Evolutionary conservation across 1,284 basidiomycete genomes (phyloP), one percentile per base, ranked within the genome.

Genomic region (Phellinidium pouzarii): DNA sequence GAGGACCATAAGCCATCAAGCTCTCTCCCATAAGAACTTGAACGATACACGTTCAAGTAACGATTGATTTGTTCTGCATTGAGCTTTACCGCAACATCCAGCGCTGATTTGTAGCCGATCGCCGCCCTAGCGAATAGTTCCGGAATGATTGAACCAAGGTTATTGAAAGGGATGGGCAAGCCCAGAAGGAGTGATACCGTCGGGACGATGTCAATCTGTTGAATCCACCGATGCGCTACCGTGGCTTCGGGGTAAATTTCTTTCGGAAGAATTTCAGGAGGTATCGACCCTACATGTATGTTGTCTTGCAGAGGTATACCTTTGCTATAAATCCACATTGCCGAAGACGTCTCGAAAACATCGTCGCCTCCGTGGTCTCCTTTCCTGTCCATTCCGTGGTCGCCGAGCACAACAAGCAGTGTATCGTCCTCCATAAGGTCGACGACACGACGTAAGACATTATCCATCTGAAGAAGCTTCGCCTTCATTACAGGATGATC

Each of bases 361-460:
- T 86, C 85, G 63, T 98, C 96, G 1, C 96, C 95, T 0, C 95
- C 95, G 62, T 99, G 95, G 61, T 99, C 95, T 6, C 96, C 96
- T 29, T 87, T 80, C 44, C 80, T 74, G 64, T 98, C 94, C 96
- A 99, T 99, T 0, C 96, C 95, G 64, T 99, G 96, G 64, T 99
- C 95, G 1, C 96, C 96, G 6, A 99, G 76, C 1, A 99, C 78
- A 43, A 99, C 79, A 1, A 99, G 76, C 0, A 99, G 73, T 0
- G 94, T 96, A 50, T 94, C 85, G 4, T 94, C 79, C 58, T 91
- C 84, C 22, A 86, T 62, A 6, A 70, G 58, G 1, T 77, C 72
- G 5, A 96, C 88, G 2, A 94, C 82, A 2, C 77, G 74, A 9
- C 69, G 66, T 3, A 98, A 70, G 1, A 96, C 82, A n/a, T 73